Conservation (phyloP, 2,329 filamentous ascomycete species). For the Emergomyces orientalis region DNA sequence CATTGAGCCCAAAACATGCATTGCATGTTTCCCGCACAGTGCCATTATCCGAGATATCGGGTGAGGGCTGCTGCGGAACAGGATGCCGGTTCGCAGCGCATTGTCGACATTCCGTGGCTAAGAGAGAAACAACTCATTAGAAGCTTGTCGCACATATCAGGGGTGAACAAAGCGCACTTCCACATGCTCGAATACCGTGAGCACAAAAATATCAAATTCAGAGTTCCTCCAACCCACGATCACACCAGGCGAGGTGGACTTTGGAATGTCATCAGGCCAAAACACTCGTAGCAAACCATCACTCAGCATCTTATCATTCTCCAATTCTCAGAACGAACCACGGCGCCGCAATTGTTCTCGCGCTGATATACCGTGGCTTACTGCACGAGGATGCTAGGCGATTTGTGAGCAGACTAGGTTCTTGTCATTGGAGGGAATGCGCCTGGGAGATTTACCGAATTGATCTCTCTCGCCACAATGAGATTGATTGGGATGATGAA, state of each 20-base stretch:
- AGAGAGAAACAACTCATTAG: slow-evolving; percentile 5
- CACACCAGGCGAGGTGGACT: slow-evolving; percentile 65
- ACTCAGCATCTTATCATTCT: slow-evolving; percentile 48
- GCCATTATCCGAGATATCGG: slow-evolving; percentile 71
- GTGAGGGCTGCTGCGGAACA: slow-evolving; percentile 75
- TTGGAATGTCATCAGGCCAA: slow-evolving; percentile 81
- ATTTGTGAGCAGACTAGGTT: slow-evolving; percentile 7
- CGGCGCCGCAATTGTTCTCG: slow-evolving; percentile 88
- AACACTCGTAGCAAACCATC: slow-evolving; percentile 96
- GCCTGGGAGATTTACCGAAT: slow-evolving; percentile 55
- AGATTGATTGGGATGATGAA: slow-evolving; percentile 76
- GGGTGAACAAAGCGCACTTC: slow-evolving; percentile 51
- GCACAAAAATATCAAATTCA: slow-evolving; percentile 77
- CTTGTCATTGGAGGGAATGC: neutral
- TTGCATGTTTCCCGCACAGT: slow-evolving; percentile 69
- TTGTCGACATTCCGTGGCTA: slow-evolving; percentile 74
- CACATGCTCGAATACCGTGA: slow-evolving; percentile 81
- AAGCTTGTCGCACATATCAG: slow-evolving; percentile 8
- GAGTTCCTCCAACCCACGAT: slow-evolving; percentile 96
- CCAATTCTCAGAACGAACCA: slow-evolving; percentile 69
- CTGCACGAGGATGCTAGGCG: slow-evolving; percentile 67
- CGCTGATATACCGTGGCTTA: slow-evolving; percentile 75
- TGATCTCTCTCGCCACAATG: slow-evolving; percentile 69
- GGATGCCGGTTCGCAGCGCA: slow-evolving; percentile 70
- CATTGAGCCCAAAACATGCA: slow-evolving; percentile 77